These are phyloP conservation scores for Hyaloperonospora brassicae DNA, from an alignment of 352 stramenopile genomes.

Conservation along the genomic window DNA sequence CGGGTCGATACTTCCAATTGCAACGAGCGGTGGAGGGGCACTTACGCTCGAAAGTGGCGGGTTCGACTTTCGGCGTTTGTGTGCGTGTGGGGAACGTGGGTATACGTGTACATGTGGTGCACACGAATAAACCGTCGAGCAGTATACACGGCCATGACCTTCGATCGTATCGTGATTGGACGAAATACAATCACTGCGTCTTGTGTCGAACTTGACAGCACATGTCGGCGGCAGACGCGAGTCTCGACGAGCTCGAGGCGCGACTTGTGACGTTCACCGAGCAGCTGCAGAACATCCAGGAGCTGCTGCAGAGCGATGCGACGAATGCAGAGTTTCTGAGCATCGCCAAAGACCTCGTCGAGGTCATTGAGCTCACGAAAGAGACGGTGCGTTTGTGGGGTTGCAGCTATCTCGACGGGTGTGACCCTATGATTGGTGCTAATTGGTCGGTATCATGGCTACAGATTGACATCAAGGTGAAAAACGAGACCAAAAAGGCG, in stretches of 20 bases:
- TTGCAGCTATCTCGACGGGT: background rate
- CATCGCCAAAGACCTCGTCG: constrained; percentile 72
- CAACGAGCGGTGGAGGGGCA: too few species aligned
- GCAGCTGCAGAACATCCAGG: constrained; percentile 76
- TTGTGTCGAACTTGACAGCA: background rate
- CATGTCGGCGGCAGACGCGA: constrained; percentile 33
- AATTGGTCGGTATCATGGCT: constrained; percentile 5
- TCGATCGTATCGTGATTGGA: constrained; percentile 2
- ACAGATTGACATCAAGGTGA: constrained; percentile 36
- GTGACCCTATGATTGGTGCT: constrained; percentile 6
- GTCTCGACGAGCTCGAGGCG: constrained; percentile 64
- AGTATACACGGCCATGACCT: too few species aligned
- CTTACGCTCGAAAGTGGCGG: too few species aligned
- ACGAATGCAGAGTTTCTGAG: constrained; percentile 64
- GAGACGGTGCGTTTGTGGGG: constrained; percentile 43
- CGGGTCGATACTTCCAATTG: too few species aligned
- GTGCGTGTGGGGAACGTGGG: too few species aligned
- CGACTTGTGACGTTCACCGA: constrained; percentile 70
- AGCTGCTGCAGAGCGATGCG: constrained; percentile 63
- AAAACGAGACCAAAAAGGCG: background rate
- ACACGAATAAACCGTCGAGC: too few species aligned
- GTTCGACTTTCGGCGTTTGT: too few species aligned
- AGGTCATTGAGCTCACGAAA: constrained; percentile 81
- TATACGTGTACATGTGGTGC: too few species aligned
- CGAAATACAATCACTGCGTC: background rate